These are phyloP conservation scores for Pythium rhizo-oryzae DNA, from an alignment of 352 stramenopile species.

Conservation along the genomic window DNA sequence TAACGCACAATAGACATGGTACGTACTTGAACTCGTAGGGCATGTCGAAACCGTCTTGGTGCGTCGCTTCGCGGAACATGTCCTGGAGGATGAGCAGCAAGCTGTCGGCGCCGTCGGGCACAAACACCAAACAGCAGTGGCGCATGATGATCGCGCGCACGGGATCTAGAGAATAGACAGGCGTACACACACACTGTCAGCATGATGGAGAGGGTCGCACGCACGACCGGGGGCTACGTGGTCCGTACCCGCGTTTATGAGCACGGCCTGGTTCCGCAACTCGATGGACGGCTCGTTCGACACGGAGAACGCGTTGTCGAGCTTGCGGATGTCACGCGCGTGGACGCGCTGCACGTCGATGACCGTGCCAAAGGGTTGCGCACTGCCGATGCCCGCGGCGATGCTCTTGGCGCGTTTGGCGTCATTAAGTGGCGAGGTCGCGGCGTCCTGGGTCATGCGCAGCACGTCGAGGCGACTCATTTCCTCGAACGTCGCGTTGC, in stretches of 20 bases:
- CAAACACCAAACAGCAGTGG: constrained; percentile 41
- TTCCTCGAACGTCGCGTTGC: constrained; percentile 57
- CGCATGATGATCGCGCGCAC: constrained; percentile 79
- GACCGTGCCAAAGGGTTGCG: constrained; percentile 20
- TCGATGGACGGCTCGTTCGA: constrained; percentile 77
- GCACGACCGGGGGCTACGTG: too few relatives aligned
- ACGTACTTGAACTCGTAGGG: constrained; percentile 77
- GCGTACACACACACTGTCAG: not conserved
- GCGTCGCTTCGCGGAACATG: constrained; percentile 51
- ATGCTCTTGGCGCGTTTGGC: constrained; percentile 23
- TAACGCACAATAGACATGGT: not conserved
- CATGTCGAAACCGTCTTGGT: constrained; percentile 48
- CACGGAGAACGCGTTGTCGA: constrained; percentile 76
- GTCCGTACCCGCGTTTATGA: constrained; percentile 63
- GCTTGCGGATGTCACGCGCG: constrained; percentile 72
- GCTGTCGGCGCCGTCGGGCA: constrained; percentile 50
- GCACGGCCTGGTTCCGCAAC: constrained; percentile 76
- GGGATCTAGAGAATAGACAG: constrained; percentile 33
- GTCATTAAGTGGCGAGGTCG: constrained; percentile 17
- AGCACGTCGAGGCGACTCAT: constrained; percentile 69
- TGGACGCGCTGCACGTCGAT: constrained; percentile 58
- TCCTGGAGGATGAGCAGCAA: constrained; percentile 69
- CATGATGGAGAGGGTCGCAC: too few relatives aligned
- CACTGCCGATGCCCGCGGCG: constrained; percentile 4
- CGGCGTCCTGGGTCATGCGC: constrained; percentile 60